phyloP scores from a whole-genome alignment of 2,329 filamentous ascomycete genomes.

The Colletotrichum sp. region DNA sequence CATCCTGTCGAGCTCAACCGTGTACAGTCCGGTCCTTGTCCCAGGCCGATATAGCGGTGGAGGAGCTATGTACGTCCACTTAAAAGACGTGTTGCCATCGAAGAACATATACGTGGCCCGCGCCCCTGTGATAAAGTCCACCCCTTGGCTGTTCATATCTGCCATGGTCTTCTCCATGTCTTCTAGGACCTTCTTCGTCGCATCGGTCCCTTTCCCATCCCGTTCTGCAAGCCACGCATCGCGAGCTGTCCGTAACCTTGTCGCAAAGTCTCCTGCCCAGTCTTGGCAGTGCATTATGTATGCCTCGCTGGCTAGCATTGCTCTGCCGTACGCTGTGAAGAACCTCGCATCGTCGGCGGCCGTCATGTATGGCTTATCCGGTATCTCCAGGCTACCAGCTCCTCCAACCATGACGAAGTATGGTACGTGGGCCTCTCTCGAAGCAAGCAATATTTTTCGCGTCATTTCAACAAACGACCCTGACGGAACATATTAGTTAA shows the following conservation, averaged over 20 bases:
- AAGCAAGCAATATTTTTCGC: not conserved
- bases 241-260: not conserved
- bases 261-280: not conserved
- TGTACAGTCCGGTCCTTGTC: not conserved
- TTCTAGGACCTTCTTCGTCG: not conserved
- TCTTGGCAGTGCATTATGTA: not conserved
- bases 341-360: not conserved
- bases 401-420: not conserved
- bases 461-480: not conserved
- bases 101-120: not conserved
- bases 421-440: not conserved
- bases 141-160: not conserved
- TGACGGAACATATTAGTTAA: fast-evolving
- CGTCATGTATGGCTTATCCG: not conserved
- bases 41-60: not conserved
- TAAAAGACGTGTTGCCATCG: not conserved
- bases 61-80: not conserved
- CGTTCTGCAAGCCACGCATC: not conserved
- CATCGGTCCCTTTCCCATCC: not conserved
- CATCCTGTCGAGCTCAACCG: not conserved
- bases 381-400: not conserved
- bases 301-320: not conserved
- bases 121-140: not conserved
- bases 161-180: not conserved
- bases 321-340: not conserved